Evolutionary conservation across 1,284 basidiomycete species (phyloP).

Genomic region (Rhodotorula mucilaginosa): DNA sequence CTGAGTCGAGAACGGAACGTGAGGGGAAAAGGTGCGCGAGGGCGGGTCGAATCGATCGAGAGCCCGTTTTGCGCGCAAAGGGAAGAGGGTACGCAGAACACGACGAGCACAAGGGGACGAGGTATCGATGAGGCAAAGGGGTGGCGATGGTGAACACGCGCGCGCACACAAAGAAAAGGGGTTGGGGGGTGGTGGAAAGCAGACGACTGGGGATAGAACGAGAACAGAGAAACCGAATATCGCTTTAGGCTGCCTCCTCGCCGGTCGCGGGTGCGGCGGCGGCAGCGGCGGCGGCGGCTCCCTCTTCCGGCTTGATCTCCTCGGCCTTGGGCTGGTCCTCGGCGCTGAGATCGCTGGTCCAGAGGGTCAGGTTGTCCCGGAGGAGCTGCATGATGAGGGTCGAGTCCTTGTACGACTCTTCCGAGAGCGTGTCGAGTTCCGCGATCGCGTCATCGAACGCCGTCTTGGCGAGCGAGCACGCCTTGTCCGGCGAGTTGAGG

Average conservation of each 20-base stretch:
- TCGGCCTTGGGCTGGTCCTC: slow-evolving; percentile 27
- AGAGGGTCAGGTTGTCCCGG: slow-evolving; percentile 54
- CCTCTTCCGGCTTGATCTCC: slow-evolving; percentile 11
- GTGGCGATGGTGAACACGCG: not conserved
- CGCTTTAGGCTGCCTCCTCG: slow-evolving; percentile 33
- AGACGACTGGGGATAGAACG: too few species aligned
- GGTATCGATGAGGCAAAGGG: not conserved
- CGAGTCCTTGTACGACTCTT: slow-evolving; percentile 55
- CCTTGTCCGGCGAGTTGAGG: slow-evolving; percentile 54
- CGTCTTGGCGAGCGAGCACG: slow-evolving; percentile 52
- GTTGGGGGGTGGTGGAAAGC: not conserved
- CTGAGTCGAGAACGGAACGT: too few species aligned
- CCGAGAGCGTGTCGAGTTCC: slow-evolving; percentile 54
- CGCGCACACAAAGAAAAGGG: not conserved
- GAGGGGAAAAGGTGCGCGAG: not conserved
- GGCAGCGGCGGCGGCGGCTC: not conserved
- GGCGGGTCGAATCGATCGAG: not conserved
- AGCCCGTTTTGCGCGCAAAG: not conserved
- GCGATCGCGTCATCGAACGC: slow-evolving; percentile 56
- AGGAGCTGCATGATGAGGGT: slow-evolving; percentile 53
- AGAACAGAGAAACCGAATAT: too few species aligned
- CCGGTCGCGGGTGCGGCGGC: slow-evolving; percentile 17
- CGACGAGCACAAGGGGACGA: not conserved
- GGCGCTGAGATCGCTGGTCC: slow-evolving; percentile 45
- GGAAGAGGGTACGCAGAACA: not conserved